Base-by-base conservation (phyloP, 2,329 filamentous ascomycete genomes). In the Penicillium sp. region DNA sequence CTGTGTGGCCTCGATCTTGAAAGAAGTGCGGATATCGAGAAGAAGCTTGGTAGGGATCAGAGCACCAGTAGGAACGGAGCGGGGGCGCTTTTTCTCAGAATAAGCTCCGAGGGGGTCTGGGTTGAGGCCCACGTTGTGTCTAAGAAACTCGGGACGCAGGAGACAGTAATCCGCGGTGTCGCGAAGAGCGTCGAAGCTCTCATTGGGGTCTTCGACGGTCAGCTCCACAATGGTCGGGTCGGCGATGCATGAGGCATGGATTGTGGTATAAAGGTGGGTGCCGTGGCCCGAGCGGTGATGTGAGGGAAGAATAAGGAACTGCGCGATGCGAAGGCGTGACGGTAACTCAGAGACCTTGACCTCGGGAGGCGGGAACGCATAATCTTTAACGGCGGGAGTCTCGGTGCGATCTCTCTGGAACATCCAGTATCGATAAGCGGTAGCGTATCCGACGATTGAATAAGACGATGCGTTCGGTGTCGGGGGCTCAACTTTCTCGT, bases 181-280 rank as follows among this genome's bases (percentile, higher is more conserved):
- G 46, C 81, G 78, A 56, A 85, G 77, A 41, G 78, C 79, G 56
- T 85, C 81, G 54, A 85, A 85, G 22, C 74, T 76, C 63, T 84
- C 81, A 57, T 81, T 97, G 0, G 93, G 94, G 51, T 97, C 91
- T 70, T 98, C 93, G 5, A 98, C 84, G 0, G 90, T 94, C 60
- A 98, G 79, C 64, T 97, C 91, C 44, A 82, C 76, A 6, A 89
- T 85, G 50, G 84, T 82, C 0, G 79, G 67, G 46, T 86, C 79
- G 27, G 80, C 75, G 47, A 86, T 76, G 54, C 87, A 86, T 56
- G 82, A 72, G 6, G 78, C 71, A 62, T 89, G 91, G 56, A 97
- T 87, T 40, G 82, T 77, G 49, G 82, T 81, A 74, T 97, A 98
- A 31, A 98, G 80, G 34, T 81, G 77, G 9, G 82, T 79, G 28